A percentile compares a stretch with the other conserved stretches of the same genome.
Evolutionary conservation across 192 early-diverging fungal species (phyloP).

Genomic region (Rhizophagus prolifer): DNA sequence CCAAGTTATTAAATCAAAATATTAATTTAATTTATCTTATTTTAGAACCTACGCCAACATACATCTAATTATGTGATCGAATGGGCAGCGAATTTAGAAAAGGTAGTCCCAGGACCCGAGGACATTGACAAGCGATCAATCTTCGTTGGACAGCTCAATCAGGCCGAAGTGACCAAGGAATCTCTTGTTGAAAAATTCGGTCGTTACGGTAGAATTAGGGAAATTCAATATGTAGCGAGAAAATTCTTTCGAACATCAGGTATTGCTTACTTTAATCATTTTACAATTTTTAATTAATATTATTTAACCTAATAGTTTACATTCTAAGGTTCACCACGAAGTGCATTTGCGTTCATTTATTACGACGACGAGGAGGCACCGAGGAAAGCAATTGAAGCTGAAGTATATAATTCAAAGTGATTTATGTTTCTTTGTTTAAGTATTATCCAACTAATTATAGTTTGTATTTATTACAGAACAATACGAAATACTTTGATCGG

Average conservation of each 20-base stretch:
- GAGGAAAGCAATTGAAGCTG: constrained; percentile 49
- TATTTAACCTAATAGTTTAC: constrained; percentile 9
- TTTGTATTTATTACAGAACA: constrained; percentile 30
- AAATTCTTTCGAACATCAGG: background rate
- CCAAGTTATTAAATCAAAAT: background rate
- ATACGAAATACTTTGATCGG: constrained; percentile 29
- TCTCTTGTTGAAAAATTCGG: constrained; percentile 52
- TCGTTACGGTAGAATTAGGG: constrained; percentile 54
- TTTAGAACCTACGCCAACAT: constrained; percentile 39
- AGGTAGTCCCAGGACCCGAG: constrained; percentile 40
- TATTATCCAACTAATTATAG: background rate
- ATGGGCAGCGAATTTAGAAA: constrained; percentile 57
- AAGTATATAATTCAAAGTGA: constrained; percentile 37
- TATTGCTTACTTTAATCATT: constrained; percentile 10
- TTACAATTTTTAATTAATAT: background rate
- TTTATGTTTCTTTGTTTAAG: background rate
- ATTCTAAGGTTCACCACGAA: constrained; percentile 24
- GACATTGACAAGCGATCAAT: constrained; percentile 59
- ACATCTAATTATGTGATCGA: constrained; percentile 54
- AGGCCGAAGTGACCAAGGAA: constrained; percentile 42
- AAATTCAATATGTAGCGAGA: constrained; percentile 34
- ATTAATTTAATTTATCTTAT: background rate
- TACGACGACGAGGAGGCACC: constrained; percentile 51
- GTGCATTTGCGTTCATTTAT: constrained; percentile 67
- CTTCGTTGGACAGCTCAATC: constrained; percentile 68